A percentile compares a stretch with the other conserved stretches of the same genome.
phyloP scores from a whole-genome alignment of 2,329 filamentous ascomycete genomes.

The Pseudogymnoascus sp. region DNA sequence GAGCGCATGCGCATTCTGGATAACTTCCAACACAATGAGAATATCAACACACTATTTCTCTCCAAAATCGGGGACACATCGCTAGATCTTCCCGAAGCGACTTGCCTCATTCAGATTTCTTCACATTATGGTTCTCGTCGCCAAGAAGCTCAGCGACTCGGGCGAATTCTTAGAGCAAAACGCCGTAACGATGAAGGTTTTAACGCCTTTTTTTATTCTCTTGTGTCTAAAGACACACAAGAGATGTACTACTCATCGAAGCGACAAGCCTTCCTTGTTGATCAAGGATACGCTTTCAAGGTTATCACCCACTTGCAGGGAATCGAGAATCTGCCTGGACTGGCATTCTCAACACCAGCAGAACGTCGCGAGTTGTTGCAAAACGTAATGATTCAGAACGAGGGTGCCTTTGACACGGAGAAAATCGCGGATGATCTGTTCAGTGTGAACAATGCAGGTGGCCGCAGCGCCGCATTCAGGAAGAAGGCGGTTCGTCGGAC shows the following conservation, averaged over 20 bases:
- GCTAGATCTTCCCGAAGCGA: constrained; percentile 93
- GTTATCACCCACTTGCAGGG: constrained; percentile 94
- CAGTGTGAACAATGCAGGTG: constrained; percentile 32
- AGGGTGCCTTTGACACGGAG: constrained; percentile 62
- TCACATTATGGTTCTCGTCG: constrained; percentile 95
- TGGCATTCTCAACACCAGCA: constrained; percentile 69
- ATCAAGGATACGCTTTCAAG: constrained; percentile 98
- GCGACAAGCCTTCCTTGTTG: constrained; percentile 90
- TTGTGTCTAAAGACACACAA: constrained; percentile 93
- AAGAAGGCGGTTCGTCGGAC: constrained; percentile 59
- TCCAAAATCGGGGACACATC: constrained; percentile 98
- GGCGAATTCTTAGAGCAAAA: constrained; percentile 89
- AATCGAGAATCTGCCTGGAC: constrained; percentile 71
- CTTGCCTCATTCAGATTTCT: constrained; percentile 93
- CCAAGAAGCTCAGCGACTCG: constrained; percentile 90
- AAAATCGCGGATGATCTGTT: constrained; percentile 62
- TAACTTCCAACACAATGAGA: constrained; percentile 89
- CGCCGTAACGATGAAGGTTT: constrained; percentile 95
- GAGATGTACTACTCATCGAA: constrained; percentile 99
- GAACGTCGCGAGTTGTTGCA: constrained; percentile 82
- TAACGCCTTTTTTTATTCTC: constrained; percentile 97
- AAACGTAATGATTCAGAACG: constrained; percentile 82
- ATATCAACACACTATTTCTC: constrained; percentile 86
- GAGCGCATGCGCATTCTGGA: constrained; percentile 83
- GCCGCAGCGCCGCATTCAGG: constrained; percentile 36